These are phyloP conservation scores for Kodamaea neixiangensis DNA, from an alignment of 805 yeast species.

Conservation along the genomic window DNA sequence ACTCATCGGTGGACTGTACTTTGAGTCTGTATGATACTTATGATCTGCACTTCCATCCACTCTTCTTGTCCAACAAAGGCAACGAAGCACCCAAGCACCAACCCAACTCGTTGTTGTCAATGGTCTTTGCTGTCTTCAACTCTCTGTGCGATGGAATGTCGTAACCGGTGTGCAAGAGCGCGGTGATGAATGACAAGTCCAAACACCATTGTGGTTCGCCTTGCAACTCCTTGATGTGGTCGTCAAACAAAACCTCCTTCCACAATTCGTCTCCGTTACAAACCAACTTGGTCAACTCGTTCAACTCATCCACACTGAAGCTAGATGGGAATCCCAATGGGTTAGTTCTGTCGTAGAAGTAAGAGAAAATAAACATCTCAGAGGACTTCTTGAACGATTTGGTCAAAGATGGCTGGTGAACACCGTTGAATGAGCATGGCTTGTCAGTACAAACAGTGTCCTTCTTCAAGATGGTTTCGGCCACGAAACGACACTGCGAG, in stretches of 20 bases:
- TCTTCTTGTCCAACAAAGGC: constrained; percentile 71
- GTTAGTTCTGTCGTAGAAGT: constrained; percentile 90
- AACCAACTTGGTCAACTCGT: constrained; percentile 77
- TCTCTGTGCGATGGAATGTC: constrained; percentile 91
- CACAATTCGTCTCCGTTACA: constrained; percentile 82
- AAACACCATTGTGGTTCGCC: constrained; percentile 93
- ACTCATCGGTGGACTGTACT: background rate
- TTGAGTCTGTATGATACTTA: constrained; percentile 10
- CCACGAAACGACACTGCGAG: constrained; percentile 81
- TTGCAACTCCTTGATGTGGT: constrained; percentile 63
- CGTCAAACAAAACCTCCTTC: constrained; percentile 68
- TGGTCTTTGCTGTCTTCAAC: constrained; percentile 87
- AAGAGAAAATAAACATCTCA: constrained; percentile 90
- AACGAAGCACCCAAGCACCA: constrained; percentile 99
- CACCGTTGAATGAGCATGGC: constrained; percentile 96
- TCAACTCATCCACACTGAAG: constrained; percentile 82
- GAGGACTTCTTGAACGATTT: constrained; percentile 69
- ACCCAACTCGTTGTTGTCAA: constrained; percentile 88
- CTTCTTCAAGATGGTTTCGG: constrained; percentile 82
- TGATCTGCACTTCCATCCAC: constrained; percentile 71
- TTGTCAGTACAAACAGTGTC: constrained; percentile 70
- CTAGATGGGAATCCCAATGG: constrained; percentile 94
- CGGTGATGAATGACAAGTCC: constrained; percentile 87
- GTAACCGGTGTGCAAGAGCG: constrained; percentile 93
- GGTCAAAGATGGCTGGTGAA: constrained; percentile 90